phyloP scores from a whole-genome alignment of 106 monocot species.

The Phalaenopsis equestris region DNA sequence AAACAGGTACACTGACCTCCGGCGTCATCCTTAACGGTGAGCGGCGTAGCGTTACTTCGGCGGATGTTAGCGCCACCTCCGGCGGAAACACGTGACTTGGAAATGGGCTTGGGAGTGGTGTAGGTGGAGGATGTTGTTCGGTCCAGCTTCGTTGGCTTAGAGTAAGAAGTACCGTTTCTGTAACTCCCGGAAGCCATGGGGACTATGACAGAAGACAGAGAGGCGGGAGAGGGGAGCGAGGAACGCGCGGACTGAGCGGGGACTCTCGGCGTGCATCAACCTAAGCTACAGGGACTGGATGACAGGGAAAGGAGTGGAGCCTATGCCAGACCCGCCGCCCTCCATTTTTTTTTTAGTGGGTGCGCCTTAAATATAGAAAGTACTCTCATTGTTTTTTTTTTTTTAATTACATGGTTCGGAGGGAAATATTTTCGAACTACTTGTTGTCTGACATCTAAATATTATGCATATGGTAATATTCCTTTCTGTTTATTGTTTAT shows the following conservation, averaged over 20 bases:
- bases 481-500: too few relatives aligned
- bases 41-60: background rate
- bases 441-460: too few relatives aligned
- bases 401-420: background rate
- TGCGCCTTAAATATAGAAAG: background rate
- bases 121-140: background rate
- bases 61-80: constrained; percentile 4
- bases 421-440: background rate
- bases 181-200: constrained; percentile 9
- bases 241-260: background rate
- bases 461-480: too few relatives aligned
- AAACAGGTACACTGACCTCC: background rate
- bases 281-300: background rate
- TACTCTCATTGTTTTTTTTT: background rate
- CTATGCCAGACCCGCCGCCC: background rate
- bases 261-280: background rate
- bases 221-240: background rate
- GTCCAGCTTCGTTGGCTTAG: constrained; percentile 8
- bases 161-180: constrained; percentile 4
- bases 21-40: background rate
- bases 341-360: background rate
- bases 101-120: constrained; percentile 4
- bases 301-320: background rate
- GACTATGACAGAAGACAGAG: background rate
- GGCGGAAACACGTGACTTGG: background rate